Evolutionary conservation across 805 yeast genomes (phyloP).

Genomic region (Komagataella populi): DNA sequence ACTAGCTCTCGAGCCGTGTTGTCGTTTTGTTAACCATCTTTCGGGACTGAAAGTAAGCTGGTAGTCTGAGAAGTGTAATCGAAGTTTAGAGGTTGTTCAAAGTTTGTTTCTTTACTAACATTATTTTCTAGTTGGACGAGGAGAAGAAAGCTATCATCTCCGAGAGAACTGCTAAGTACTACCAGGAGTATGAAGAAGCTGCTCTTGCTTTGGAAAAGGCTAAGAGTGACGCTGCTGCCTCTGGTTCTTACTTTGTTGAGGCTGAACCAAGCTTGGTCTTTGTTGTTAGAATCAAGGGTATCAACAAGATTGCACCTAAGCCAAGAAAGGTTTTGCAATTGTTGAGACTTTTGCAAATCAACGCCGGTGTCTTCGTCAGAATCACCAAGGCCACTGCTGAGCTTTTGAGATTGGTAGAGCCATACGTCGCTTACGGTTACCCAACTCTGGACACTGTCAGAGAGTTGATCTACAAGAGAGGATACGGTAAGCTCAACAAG

Average conservation of each 20-base stretch:
- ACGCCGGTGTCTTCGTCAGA: constrained; percentile 90
- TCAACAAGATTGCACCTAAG: constrained; percentile 96
- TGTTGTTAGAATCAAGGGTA: constrained; percentile 98
- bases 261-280: constrained; percentile 92
- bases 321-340: constrained; percentile 97
- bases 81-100: neutral
- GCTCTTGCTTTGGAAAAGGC: constrained; percentile 80
- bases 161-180: constrained; percentile 95
- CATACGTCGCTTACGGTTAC: constrained; percentile 96
- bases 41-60: constrained; percentile 55
- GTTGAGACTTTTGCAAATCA: constrained; percentile 85
- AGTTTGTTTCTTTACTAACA: constrained; percentile 13
- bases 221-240: constrained; percentile 88
- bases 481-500: constrained; percentile 93
- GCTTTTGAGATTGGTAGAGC: constrained; percentile 88
- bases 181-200: constrained; percentile 85
- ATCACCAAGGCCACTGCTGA: constrained; percentile 92
- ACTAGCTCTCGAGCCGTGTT: constrained; percentile 61
- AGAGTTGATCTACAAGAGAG: constrained; percentile 94
- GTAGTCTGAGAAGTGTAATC: neutral
- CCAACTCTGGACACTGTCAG: constrained; percentile 86
- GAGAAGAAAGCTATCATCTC: constrained; percentile 36
- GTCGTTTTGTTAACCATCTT: constrained; percentile 74
- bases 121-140: constrained; percentile 22
- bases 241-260: constrained; percentile 87